A percentile compares a stretch with the other conserved stretches of the same genome.
These are phyloP conservation scores for Erodium trifolium DNA, from an alignment of 441 rosid species.

Conservation along the genomic window DNA sequence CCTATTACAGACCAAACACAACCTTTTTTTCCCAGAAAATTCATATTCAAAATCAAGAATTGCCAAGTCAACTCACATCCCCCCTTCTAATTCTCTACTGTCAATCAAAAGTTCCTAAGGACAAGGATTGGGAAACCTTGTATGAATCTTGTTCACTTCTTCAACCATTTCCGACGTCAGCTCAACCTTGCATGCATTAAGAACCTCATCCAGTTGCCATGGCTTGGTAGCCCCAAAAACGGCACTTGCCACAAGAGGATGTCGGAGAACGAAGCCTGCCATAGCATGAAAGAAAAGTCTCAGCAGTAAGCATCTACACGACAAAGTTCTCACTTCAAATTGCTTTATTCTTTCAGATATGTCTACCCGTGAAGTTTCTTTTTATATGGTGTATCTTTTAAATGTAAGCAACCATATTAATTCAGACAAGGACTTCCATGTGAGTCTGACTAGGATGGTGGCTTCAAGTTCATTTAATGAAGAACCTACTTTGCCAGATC, in stretches of 20 bases:
- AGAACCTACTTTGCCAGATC: neutral
- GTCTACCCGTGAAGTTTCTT: neutral
- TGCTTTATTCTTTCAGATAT: too few relatives aligned
- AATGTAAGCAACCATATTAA: neutral
- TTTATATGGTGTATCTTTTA: neutral
- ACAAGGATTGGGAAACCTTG: constrained; percentile 49
- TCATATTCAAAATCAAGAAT: neutral
- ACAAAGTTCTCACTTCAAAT: too few relatives aligned
- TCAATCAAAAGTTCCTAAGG: constrained; percentile 22
- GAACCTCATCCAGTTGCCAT: constrained; percentile 44
- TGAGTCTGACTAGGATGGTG: neutral
- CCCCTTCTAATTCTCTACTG: too few relatives aligned
- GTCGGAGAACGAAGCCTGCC: constrained; percentile 48
- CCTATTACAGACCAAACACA: neutral
- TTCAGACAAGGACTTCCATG: constrained; percentile 1
- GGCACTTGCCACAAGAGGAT: constrained; percentile 49
- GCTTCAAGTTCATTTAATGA: neutral
- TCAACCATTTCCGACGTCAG: constrained; percentile 30
- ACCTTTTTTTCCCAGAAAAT: neutral
- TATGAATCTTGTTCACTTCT: constrained; percentile 41
- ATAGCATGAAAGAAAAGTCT: neutral
- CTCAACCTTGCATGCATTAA: constrained; percentile 34
- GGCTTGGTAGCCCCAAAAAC: constrained; percentile 46
- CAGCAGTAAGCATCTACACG: too few relatives aligned
- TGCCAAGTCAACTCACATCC: too few relatives aligned